Evolutionary conservation across 352 stramenopile species (phyloP), one percentile per base, ranked within the genome.

Genomic region (Thalassiosira exigua): DNA sequence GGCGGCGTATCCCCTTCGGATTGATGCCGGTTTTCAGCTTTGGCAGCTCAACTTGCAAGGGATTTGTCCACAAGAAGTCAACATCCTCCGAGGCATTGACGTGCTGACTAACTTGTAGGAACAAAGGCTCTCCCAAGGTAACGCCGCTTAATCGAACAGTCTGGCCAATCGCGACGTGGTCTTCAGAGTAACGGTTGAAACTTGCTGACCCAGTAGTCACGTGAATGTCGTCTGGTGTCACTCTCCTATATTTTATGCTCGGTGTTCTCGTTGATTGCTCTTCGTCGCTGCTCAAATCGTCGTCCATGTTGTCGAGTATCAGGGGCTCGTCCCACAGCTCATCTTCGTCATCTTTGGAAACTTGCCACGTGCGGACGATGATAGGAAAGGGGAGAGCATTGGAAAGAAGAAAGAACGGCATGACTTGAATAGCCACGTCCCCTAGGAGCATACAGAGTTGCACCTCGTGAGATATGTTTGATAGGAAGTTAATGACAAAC

Each of bases 81-180:
- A 21, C 46, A 9, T 56, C 46, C n/a, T 19, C 36, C 36, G 14
- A 7, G 7, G 36, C n/a, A 58, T 80, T 21, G 33, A 87, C 21
- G 7, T 51, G 33, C 52, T 87, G 79, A 33, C 74, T 70, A 27
- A 86, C 66, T 52, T 85, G 69, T 9, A 89, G 76, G 36, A 67
- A 87, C n/a, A 87, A 14, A 4, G 57, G 58, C 53, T 82, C 30
- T 19, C 51, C 51, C 46, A 87, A 69, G 53, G 70, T 82, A n/a
- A 90, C 77, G 24, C 83, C 83, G 59, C 62, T 86, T 21, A 90
- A 61, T 22, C 57, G 74, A 30, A 81, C 41, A 39, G 71, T 83
- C 56, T 80, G 24, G n/a, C 75, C 75, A 39, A 27, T 74, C 12
- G 42, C 64, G 27, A 86, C 56, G 19, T 32, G 0, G 29, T 67